A percentile compares a stretch with the other conserved stretches of the same genome.
These are phyloP conservation scores for Trichoderma atrobrunneum DNA, from an alignment of 2,329 filamentous ascomycete genomes.

Conservation along the genomic window DNA sequence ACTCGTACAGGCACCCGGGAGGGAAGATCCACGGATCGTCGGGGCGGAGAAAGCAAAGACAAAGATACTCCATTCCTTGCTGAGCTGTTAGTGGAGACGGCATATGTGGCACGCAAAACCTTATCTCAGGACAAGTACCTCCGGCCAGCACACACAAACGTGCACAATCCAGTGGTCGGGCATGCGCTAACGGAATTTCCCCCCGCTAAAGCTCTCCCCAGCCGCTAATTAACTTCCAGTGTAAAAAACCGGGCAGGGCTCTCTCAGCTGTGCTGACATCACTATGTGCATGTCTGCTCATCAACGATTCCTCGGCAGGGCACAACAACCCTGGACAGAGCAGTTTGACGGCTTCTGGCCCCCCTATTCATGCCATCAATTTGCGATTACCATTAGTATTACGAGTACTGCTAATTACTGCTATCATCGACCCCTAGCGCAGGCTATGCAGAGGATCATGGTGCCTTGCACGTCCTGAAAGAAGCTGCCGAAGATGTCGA, in stretches of 20 bases:
- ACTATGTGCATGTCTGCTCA: neutral
- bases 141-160: neutral
- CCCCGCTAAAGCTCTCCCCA: neutral
- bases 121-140: neutral
- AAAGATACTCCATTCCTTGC: neutral
- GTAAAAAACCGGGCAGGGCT: neutral
- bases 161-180: neutral
- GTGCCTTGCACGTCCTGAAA: slow-evolving; percentile 1
- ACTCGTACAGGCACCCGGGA: neutral
- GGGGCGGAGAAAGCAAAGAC: neutral
- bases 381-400: neutral
- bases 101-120: neutral
- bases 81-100: slow-evolving; percentile 9
- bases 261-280: slow-evolving; percentile 13
- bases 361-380: neutral
- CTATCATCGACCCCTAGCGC: neutral
- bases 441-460: slow-evolving; percentile 1
- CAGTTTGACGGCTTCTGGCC: neutral
- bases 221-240: neutral
- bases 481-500: slow-evolving; percentile 18
- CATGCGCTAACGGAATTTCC: neutral
- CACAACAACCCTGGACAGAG: slow-evolving; percentile 13
- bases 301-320: neutral
- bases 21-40: neutral
- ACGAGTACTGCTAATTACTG: neutral